Percentiles rank a stretch among this genome's conserved stretches.
Conservation (phyloP, 768 basidiomycete species). For the Pleurotus giganteus region DNA sequence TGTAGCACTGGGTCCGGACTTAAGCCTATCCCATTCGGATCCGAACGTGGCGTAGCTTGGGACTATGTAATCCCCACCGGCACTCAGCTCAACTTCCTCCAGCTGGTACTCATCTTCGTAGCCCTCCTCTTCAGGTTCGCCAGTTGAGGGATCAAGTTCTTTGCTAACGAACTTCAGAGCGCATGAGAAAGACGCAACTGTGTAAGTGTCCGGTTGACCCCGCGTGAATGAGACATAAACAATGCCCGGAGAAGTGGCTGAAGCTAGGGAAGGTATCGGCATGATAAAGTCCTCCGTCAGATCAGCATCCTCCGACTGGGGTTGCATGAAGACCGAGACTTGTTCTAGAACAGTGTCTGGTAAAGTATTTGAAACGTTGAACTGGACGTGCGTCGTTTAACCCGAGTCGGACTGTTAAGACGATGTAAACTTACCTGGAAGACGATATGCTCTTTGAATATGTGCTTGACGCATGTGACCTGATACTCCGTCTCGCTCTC, state of each 20-base stretch:
- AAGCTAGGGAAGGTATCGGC: constrained; percentile 66
- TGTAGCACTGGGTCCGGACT: constrained; percentile 71
- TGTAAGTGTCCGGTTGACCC: constrained; percentile 71
- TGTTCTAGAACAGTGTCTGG: constrained; percentile 94
- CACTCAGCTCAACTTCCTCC: constrained; percentile 93
- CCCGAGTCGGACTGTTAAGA: neutral
- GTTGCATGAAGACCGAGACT: constrained; percentile 90
- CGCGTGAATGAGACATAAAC: constrained; percentile 95
- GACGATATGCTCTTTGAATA: constrained; percentile 92
- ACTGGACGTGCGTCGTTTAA: constrained; percentile 45
- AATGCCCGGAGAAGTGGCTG: constrained; percentile 73
- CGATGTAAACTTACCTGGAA: constrained; percentile 72
- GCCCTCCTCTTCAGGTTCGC: constrained; percentile 96
- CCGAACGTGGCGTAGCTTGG: constrained; percentile 93
- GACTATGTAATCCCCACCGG: constrained; percentile 90
- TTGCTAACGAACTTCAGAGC: constrained; percentile 95
- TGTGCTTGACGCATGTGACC: constrained; percentile 94
- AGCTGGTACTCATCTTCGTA: constrained; percentile 98
- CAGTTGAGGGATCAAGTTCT: constrained; percentile 93
- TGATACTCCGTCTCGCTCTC: constrained; percentile 99
- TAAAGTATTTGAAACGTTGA: constrained; percentile 96
- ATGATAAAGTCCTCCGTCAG: constrained; percentile 96
- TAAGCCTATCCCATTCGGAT: constrained; percentile 93
- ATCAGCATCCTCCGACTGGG: constrained; percentile 66
- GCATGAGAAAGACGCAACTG: constrained; percentile 83